Base-by-base conservation (phyloP, 352 stramenopile species). In the Phytophthora nicotianae region DNA sequence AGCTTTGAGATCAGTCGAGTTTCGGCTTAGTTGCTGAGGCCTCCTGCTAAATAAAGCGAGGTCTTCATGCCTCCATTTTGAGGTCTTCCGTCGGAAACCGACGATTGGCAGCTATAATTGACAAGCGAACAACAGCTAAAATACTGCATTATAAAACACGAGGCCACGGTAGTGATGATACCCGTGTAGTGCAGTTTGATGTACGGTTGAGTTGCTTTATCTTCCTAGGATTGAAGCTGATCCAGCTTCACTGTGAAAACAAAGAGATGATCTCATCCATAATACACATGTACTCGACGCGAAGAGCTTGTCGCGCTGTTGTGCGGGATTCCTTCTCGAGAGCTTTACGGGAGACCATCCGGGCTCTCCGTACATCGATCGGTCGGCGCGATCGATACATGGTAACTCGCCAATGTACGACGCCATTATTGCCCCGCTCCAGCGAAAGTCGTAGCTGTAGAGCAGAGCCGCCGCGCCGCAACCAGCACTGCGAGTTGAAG, bases 11-110 rank as follows among this genome's bases (percentile, higher is more conserved):
- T 48, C 13, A 29, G 47, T 56, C 56, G 43, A 68, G 21, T 61
- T 57, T 29, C 46, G 43, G n/a, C 14, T 49, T 19, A 19, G 19
- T 64, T 11, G 4, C 35, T 40, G 29, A 7, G 24, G 20, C 13
- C 3, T 17, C 11, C 42, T 2, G 50, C 59, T 67, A 67, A 57
- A 62, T 67, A 67, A 67, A 62, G 50, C 42, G 42, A 66, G 17
- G 38, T n/a, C n/a, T n/a, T n/a, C n/a, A n/a, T n/a, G 43, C 11
- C 23, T 27, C 48, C 19, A 47, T 53, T 52, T 58, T 46, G 32
- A 49, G 32, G 23, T 2, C 20, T 9, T 38, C 29, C 21, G 8
- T 51, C 40, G 56, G n/a, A 64, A 64, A 58, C 56, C 47, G 40
- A 64, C 47, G 26, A 14, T 40, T 29, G 35, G 17, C 20, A 47